phyloP scores from a whole-genome alignment of 164 flowering plant genomes.

The Cinnamomum chago region DNA sequence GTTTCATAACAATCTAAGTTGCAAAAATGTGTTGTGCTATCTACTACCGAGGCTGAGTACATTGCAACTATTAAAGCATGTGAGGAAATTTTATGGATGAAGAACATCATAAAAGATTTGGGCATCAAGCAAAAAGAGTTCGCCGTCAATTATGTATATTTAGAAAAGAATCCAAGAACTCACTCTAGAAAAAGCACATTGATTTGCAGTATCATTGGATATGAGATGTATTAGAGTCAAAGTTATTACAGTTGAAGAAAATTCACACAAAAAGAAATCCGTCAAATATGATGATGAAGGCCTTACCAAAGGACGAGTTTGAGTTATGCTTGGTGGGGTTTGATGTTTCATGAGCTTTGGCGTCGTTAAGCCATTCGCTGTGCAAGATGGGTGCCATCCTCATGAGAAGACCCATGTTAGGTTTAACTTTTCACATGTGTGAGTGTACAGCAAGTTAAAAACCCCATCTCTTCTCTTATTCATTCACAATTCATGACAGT shows the following conservation, averaged over 20 bases:
- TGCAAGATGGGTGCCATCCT: background rate
- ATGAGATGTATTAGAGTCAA: background rate
- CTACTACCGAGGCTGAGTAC: background rate
- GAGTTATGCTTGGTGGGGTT: background rate
- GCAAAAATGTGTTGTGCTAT: background rate
- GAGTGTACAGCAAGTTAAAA: background rate
- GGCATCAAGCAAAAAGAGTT: background rate
- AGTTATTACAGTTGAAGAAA: background rate
- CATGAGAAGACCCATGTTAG: background rate
- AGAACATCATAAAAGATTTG: background rate
- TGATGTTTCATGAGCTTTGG: background rate
- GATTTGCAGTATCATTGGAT: background rate
- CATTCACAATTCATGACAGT: background rate
- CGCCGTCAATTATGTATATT: background rate
- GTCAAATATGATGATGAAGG: background rate
- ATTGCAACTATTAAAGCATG: background rate
- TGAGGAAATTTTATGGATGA: background rate
- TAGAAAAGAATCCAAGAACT: background rate
- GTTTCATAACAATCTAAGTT: too few species aligned
- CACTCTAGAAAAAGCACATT: background rate
- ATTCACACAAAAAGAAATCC: background rate
- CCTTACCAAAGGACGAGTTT: background rate
- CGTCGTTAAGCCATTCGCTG: background rate
- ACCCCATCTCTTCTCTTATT: background rate
- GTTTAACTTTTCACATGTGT: background rate